Percentiles rank a stretch among this genome's conserved stretches.
phyloP scores from a whole-genome alignment of 352 stramenopile species.

The Phytophthora pisi region DNA sequence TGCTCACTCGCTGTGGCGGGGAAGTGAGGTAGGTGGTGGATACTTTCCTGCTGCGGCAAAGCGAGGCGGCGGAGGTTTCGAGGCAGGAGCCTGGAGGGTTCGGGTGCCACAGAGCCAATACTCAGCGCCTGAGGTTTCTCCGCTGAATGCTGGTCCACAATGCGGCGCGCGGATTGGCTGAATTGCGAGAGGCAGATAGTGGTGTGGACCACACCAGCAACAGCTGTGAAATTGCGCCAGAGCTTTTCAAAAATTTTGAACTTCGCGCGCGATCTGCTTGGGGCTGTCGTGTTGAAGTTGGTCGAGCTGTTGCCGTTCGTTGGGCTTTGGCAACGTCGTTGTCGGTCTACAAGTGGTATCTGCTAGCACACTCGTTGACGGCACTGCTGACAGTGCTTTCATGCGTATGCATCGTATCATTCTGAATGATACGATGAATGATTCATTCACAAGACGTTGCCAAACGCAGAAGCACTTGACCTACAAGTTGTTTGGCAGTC shows the following conservation, averaged over 20 bases:
- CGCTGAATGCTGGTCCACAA: constrained; percentile 22
- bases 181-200: constrained; percentile 21
- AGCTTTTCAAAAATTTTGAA: constrained; percentile 15
- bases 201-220: constrained; percentile 23
- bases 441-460: too few relatives aligned
- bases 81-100: constrained; percentile 12
- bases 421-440: too few relatives aligned
- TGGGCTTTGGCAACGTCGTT: too few relatives aligned
- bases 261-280: constrained; percentile 15
- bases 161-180: not conserved
- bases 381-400: too few relatives aligned
- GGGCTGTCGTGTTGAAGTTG: not conserved
- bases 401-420: too few relatives aligned
- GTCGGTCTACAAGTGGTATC: too few relatives aligned
- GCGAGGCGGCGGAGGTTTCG: constrained; percentile 29
- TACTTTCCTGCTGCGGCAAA: constrained; percentile 29
- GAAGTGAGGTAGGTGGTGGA: constrained; percentile 28
- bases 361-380: too few relatives aligned
- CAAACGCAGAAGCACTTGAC: too few relatives aligned
- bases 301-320: not conserved
- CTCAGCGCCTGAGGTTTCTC: constrained; percentile 22
- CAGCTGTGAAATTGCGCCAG: constrained; percentile 1
- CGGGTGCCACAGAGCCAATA: constrained; percentile 19
- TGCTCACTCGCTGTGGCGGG: constrained; percentile 4
- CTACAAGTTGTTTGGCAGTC: too few relatives aligned